These are phyloP conservation scores for Aspergillus heteromorphus DNA, from an alignment of 495 filamentous ascomycete species.

Conservation along the genomic window DNA sequence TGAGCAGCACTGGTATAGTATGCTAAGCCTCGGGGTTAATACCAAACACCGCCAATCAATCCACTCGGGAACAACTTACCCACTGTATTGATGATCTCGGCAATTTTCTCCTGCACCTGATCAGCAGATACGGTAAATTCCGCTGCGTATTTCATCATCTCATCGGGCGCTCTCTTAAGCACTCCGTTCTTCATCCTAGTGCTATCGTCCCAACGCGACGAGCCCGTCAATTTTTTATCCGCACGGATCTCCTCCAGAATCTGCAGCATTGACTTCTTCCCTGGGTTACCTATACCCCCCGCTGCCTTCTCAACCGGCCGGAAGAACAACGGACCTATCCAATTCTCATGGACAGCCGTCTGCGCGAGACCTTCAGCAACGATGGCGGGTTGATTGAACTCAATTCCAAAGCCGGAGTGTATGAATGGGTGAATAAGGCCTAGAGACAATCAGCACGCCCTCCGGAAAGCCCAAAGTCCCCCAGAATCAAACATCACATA, in stretches of 20 bases:
- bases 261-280: conserved; percentile 47
- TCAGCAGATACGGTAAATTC: conserved; percentile 55
- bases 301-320: conserved; percentile 49
- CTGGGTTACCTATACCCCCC: conserved; percentile 19
- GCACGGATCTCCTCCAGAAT: conserved; percentile 54
- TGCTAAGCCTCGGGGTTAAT: conserved; percentile 19
- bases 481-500: conserved; percentile 18
- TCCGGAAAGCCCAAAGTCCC: not conserved
- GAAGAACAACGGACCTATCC: conserved; percentile 45
- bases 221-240: conserved; percentile 48
- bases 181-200: conserved; percentile 69
- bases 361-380: conserved; percentile 77
- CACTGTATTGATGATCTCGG: conserved; percentile 69
- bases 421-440: conserved; percentile 79
- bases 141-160: conserved; percentile 55
- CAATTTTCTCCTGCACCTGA: conserved; percentile 58
- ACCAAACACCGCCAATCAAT: not conserved
- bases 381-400: conserved; percentile 75
- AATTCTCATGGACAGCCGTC: conserved; percentile 56
- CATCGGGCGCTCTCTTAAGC: conserved; percentile 52
- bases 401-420: conserved; percentile 77
- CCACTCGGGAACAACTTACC: conserved; percentile 28
- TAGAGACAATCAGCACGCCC: conserved; percentile 10
- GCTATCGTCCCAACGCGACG: conserved; percentile 46
- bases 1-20: conserved; percentile 61